Evolutionary conservation across 805 yeast genomes (phyloP), one percentile per base, ranked within the genome.

Genomic region (Candida alai): DNA sequence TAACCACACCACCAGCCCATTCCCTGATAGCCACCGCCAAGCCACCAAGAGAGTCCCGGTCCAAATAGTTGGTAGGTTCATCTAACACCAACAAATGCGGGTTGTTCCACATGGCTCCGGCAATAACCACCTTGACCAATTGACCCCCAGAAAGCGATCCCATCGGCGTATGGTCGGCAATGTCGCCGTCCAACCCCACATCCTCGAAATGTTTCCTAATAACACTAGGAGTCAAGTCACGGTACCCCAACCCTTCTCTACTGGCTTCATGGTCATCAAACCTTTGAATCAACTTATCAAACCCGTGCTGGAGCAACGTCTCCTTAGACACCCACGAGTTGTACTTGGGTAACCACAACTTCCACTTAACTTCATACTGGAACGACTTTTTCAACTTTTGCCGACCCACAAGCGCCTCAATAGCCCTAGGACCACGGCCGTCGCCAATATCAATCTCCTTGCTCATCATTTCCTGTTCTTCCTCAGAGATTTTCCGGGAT

Each of bases 31-130:
- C 98, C 51, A 90, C 79, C 19, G 98, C 97, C 48, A 90, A 74
- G 30, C 97, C 98, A 62, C 97, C 98, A 43, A 90, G 73, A 17
- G 97, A 89, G 61, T 90, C 98, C 73, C 98, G 83, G 65, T 90
- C 98, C 66, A 90, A 73, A 72, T 93, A 90, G 69, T 90, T 90
- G 54, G 97, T 90, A 59, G 98, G 98, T 76, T 90, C 98, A 65
- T 90, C 98, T 42, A 90, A 74, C 27, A 90, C 98, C 44, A 90
- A 75, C 62, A 90, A 76, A 62, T 90, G 98, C 13, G 98, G 98
- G 58, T 90, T 93, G 67, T 93, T 90, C 98, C 98, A 90, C 93
- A 90, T 90, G 45, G 97, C 97, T 65, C 97, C 98, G 10, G 97
- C 97, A 68, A 90, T 90, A 41, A 90, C 98, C 44, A 90, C 97